These are phyloP conservation scores for Przewalskia tangutica DNA, from an alignment of 257 asterid genomes.

Conservation along the genomic window DNA sequence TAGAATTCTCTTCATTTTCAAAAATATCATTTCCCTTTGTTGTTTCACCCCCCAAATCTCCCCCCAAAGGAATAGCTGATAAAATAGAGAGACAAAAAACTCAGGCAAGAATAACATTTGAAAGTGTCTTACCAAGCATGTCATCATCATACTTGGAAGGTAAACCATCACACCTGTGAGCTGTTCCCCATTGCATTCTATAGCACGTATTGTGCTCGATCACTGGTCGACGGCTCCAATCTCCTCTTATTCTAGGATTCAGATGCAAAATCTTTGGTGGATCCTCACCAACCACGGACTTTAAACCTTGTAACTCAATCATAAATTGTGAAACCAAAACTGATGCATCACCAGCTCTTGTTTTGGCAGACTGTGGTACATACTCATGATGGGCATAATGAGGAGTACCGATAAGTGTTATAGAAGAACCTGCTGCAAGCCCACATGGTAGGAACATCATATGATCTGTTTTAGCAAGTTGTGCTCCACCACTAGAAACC, in stretches of 20 bases:
- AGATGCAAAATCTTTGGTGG: slow-evolving; percentile 94
- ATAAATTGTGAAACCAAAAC: slow-evolving; percentile 84
- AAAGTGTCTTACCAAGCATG: slow-evolving; percentile 53
- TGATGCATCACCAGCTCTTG: slow-evolving; percentile 40
- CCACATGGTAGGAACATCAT: slow-evolving; percentile 93
- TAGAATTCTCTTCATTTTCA: not conserved
- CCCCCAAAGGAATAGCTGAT: not conserved
- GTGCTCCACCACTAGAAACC: slow-evolving; percentile 59
- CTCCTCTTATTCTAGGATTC: slow-evolving; percentile 93
- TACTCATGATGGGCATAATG: slow-evolving; percentile 80
- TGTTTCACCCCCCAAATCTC: not conserved
- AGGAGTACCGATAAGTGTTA: slow-evolving; percentile 86
- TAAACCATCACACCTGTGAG: slow-evolving; percentile 89
- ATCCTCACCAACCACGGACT: slow-evolving; percentile 93
- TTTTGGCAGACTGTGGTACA: slow-evolving; percentile 71
- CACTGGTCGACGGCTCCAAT: slow-evolving; percentile 92
- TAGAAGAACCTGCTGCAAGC: slow-evolving; percentile 92
- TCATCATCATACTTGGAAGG: slow-evolving; percentile 71
- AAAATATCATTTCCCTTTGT: not conserved
- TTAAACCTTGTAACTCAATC: slow-evolving; percentile 90
- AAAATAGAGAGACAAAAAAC: not conserved
- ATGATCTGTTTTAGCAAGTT: slow-evolving; percentile 40
- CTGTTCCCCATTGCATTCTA: slow-evolving; percentile 95
- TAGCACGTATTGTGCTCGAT: slow-evolving; percentile 94
- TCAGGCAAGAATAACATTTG: not conserved